These are phyloP conservation scores for Zea luxurians DNA, from an alignment of 176 grass and related monocot species.

Conservation along the genomic window DNA sequence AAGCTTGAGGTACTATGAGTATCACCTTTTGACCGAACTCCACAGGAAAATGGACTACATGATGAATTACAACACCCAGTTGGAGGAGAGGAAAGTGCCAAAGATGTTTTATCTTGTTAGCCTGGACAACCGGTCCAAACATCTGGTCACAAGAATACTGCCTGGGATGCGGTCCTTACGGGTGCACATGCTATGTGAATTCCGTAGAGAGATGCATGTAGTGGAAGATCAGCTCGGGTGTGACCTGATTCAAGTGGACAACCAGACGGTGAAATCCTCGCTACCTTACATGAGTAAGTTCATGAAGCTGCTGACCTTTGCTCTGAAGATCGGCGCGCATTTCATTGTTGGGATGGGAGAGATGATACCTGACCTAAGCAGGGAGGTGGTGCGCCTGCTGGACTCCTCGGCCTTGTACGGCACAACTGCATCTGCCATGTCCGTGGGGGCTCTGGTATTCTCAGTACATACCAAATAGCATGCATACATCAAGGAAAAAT, in stretches of 20 bases:
- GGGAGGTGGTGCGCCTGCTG: constrained; percentile 64
- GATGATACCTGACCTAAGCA: constrained; percentile 90
- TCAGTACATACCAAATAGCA: no score
- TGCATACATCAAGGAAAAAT: no score
- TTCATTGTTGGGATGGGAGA: constrained; percentile 82
- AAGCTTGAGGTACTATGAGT: constrained; percentile 82
- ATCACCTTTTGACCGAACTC: constrained; percentile 72
- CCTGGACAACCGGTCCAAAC: constrained; percentile 52
- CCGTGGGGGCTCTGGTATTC: constrained; percentile 55
- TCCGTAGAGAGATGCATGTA: constrained; percentile 83
- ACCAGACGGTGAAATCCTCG: constrained; percentile 59
- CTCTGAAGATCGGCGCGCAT: constrained; percentile 83
- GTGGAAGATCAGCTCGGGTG: constrained; percentile 86
- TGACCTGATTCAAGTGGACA: constrained; percentile 81
- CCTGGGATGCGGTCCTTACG: constrained; percentile 69
- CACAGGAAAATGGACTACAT: constrained; percentile 81
- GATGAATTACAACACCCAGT: constrained; percentile 69
- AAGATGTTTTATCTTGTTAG: constrained; percentile 87
- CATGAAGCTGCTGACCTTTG: constrained; percentile 88
- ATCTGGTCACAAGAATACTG: constrained; percentile 70
- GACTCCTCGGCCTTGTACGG: constrained; percentile 61
- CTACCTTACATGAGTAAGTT: constrained; percentile 81
- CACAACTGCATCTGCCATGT: constrained; percentile 49
- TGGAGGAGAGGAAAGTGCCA: constrained; percentile 84
- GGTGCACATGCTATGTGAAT: constrained; percentile 87